A percentile compares a stretch with the other conserved stretches of the same genome.
Conservation (phyloP, 208 protist genomes). For the Crithidia fasciculata region DNA sequence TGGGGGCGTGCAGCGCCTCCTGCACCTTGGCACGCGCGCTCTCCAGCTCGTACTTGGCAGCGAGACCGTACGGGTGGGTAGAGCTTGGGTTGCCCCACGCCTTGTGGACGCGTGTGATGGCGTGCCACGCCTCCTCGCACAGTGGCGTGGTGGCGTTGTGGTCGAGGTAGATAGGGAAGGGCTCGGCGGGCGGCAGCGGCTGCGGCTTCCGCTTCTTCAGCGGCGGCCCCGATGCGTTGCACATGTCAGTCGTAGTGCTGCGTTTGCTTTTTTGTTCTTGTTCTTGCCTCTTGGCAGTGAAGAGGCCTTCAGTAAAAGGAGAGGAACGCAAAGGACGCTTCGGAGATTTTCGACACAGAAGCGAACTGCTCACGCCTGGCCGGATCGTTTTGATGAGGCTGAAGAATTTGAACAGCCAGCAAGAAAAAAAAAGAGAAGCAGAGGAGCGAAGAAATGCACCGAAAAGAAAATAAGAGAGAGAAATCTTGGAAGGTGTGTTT, state of each 20-base stretch:
- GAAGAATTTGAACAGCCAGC: too few species aligned
- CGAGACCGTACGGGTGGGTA: conserved; percentile 82
- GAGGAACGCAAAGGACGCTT: too few species aligned
- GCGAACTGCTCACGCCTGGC: too few species aligned
- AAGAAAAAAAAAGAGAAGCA: too few species aligned
- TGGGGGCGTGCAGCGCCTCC: conserved; percentile 47
- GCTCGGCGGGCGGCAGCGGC: conserved; percentile 53
- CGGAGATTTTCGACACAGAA: too few species aligned
- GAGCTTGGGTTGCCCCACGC: conserved; percentile 93
- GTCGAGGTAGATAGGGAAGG: conserved; percentile 93
- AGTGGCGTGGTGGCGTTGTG: conserved; percentile 94
- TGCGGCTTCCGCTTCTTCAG: conserved; percentile 67
- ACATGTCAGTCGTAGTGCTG: conserved; percentile 38
- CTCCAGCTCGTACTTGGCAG: conserved; percentile 86
- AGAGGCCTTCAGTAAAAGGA: too few species aligned
- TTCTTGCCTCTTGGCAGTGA: too few species aligned
- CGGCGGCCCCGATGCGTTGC: conserved; percentile 69
- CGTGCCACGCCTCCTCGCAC: conserved; percentile 78
- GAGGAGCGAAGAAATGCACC: too few species aligned
- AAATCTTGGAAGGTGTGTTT: too few species aligned
- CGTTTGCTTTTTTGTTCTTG: too few species aligned
- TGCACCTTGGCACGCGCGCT: conserved; percentile 63
- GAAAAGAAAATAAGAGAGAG: too few species aligned
- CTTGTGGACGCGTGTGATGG: conserved; percentile 54
- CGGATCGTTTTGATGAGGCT: too few species aligned